These are phyloP conservation scores for Camellia granthamiana DNA, from an alignment of 148 eudicot species.

Conservation along the genomic window DNA sequence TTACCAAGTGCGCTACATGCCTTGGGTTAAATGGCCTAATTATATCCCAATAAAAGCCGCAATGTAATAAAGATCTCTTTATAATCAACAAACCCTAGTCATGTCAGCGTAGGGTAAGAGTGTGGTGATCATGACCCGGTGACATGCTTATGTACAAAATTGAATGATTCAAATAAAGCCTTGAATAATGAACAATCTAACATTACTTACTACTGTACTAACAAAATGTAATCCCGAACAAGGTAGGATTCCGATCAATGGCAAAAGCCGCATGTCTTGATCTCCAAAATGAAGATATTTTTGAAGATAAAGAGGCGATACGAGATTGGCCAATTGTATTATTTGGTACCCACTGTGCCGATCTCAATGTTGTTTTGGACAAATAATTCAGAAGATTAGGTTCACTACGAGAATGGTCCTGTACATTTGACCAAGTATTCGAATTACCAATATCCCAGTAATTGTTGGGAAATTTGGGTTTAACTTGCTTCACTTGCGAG, in stretches of 20 bases:
- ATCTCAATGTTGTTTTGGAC: no score
- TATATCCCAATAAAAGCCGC: no score
- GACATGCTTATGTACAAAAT: background rate
- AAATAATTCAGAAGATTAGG: no score
- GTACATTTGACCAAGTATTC: background rate
- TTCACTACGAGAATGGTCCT: no score
- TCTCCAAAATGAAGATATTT: background rate
- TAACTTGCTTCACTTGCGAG: constrained; percentile 1
- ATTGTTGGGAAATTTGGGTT: background rate
- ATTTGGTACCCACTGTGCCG: background rate
- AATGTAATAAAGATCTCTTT: no score
- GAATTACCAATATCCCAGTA: background rate
- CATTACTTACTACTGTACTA: background rate
- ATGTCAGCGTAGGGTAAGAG: no score
- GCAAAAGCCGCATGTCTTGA: background rate
- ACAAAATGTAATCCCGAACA: background rate
- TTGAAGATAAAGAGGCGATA: background rate
- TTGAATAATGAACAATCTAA: background rate
- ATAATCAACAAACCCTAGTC: no score
- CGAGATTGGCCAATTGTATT: background rate
- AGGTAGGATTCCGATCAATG: background rate
- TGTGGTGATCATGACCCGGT: no score
- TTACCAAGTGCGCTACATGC: no score
- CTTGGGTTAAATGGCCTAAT: no score
- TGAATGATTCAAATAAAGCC: background rate